Percentiles rank a stretch among this genome's conserved stretches.
Conservation (phyloP, 495 filamentous ascomycete genomes). For the Lichina pygmaea region DNA sequence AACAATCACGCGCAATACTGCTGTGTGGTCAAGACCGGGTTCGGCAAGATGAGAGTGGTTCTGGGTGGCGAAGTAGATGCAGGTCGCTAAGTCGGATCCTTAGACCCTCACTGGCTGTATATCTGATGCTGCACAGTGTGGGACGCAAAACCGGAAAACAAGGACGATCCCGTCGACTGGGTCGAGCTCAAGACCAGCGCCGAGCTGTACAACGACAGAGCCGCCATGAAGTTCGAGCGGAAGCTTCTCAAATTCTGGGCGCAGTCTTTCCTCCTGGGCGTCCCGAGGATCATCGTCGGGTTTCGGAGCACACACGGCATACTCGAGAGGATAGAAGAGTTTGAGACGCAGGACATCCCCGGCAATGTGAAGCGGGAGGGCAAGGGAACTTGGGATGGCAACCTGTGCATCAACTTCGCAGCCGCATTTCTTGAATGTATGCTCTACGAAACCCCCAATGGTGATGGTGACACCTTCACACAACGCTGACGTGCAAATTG, state of each 20-base stretch:
- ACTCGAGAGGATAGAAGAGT: constrained; percentile 39
- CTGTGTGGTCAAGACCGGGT: constrained; percentile 3
- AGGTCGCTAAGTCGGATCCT: constrained; percentile 18
- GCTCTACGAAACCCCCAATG: constrained; percentile 3
- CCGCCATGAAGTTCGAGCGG: constrained; percentile 50
- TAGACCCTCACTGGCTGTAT: background rate
- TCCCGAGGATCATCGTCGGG: constrained; percentile 75
- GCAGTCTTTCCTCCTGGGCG: constrained; percentile 81
- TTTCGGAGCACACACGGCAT: constrained; percentile 54
- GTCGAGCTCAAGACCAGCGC: constrained; percentile 81
- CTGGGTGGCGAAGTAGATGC: constrained; percentile 94
- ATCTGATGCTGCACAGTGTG: constrained; percentile 27
- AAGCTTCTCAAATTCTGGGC: constrained; percentile 92
- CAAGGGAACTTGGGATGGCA: constrained; percentile 54
- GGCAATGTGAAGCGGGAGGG: constrained; percentile 36
- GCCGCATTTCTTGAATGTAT: constrained; percentile 47
- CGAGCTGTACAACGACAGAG: constrained; percentile 33
- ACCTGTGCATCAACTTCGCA: constrained; percentile 75
- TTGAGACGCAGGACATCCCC: constrained; percentile 54
- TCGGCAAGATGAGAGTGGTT: constrained; percentile 36
- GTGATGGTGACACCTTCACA: background rate
- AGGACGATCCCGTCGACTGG: constrained; percentile 52
- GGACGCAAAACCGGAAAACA: constrained; percentile 45
- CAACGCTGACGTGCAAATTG: background rate
- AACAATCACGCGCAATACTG: constrained; percentile 25